Evolutionary conservation across 2,329 filamentous ascomycete genomes (phyloP).

Genomic region (Cytospora mali): DNA sequence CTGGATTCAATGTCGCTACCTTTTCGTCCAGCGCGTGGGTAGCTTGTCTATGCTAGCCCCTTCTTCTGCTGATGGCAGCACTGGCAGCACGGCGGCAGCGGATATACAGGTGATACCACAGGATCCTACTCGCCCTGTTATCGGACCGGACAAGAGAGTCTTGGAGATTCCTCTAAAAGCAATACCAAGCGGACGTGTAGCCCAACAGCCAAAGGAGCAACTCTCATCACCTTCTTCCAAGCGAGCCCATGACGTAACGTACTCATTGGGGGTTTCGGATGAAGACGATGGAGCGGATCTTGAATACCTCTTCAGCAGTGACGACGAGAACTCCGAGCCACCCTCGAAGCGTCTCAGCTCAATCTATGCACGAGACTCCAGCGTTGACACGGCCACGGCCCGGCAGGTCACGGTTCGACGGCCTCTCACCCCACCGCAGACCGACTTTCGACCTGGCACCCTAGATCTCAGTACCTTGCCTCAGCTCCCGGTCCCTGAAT

Average conservation of each 20-base stretch:
- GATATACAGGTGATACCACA: slow-evolving; percentile 24
- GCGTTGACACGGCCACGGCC: slow-evolving; percentile 16
- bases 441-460: slow-evolving; percentile 65
- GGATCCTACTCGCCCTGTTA: slow-evolving; percentile 26
- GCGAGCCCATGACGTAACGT: slow-evolving; percentile 32
- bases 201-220: neutral
- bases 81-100: neutral
- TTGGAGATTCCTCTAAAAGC: slow-evolving; percentile 40
- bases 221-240: slow-evolving; percentile 9
- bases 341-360: slow-evolving; percentile 14
- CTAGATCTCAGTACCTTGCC: slow-evolving; percentile 65
- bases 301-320: slow-evolving; percentile 38
- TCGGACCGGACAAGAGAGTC: slow-evolving; percentile 5
- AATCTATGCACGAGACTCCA: slow-evolving; percentile 22
- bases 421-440: slow-evolving; percentile 30
- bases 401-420: slow-evolving; percentile 13
- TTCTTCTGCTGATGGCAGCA: neutral
- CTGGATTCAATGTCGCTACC: slow-evolving; percentile 89
- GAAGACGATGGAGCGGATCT: slow-evolving; percentile 47
- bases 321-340: slow-evolving; percentile 24
- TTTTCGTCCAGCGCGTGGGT: slow-evolving; percentile 56
- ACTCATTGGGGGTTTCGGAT: slow-evolving; percentile 42
- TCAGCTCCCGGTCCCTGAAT: slow-evolving; percentile 65
- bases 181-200: slow-evolving; percentile 34
- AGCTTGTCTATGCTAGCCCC: slow-evolving; percentile 4